Evolutionary conservation across 1,284 basidiomycete genomes (phyloP), one percentile per base, ranked within the genome.

Genomic region (Tilletia indica): DNA sequence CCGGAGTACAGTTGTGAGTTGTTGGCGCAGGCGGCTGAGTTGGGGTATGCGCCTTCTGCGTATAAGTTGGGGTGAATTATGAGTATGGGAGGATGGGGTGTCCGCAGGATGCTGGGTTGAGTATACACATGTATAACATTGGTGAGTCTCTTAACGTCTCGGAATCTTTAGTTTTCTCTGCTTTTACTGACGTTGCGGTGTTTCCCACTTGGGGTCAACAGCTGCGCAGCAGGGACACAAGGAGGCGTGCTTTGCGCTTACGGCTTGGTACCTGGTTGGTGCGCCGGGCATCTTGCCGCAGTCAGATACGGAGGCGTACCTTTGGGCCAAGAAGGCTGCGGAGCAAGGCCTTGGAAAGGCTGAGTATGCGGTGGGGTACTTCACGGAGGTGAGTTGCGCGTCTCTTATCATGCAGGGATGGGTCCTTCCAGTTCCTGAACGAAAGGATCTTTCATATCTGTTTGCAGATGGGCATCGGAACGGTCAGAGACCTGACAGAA

Each of bases 41-140:
- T 99, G 67, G 94, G 94, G 12, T 98, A 98, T 85, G 94, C 96
- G 6, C 94, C 96, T 2, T 94, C 92, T 80, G 96, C 96, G 61
- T 94, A 96, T 87, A 91, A 94, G 78, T 87, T 99, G 71, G 96
- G 61, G 96, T 99, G 86, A 98, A 96, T 86, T 99, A 99, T 85
- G 96, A 99, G 87, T 99, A 98, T 86, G 97, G 96, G 54, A 94
- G 94, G 87, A 92, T 98, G 90, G 94, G 94, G 16, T 99, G 96
- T 82, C 96, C 96, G n/a, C 92, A 95, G 83, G 96, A 99, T 84
- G 90, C 94, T 0, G 96, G 97, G 21, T 87, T 99, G 72, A 95
- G 93, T 67, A 99, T 99, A 81, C 96, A 99, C 86, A 99, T 98
- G 86, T 99, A 99, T 86, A 86, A 83, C 76, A 83, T 83, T 74